Percentiles rank a stretch among this genome's conserved stretches.
Evolutionary conservation across 495 filamentous ascomycete species (phyloP).

Genomic region (Bacidia gigantensis): DNA sequence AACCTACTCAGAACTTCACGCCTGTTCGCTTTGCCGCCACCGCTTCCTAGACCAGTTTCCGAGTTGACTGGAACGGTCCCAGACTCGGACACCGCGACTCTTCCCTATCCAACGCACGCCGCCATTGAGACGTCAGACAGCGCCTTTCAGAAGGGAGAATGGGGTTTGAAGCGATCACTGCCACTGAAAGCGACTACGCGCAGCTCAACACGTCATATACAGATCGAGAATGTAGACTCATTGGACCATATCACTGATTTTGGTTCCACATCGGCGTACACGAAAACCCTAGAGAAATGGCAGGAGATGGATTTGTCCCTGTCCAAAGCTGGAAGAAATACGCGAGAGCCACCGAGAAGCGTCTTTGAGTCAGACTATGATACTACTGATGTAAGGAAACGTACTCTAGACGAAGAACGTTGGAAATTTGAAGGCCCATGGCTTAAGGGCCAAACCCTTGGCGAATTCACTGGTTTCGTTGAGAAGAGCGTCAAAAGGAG

Average conservation of each 20-base stretch:
- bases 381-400: slow-evolving; percentile 29
- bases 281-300: slow-evolving; percentile 71
- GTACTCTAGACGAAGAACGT: slow-evolving; percentile 29
- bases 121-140: slow-evolving; percentile 66
- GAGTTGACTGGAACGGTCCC: slow-evolving; percentile 28
- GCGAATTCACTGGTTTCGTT: slow-evolving; percentile 56
- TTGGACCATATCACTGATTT: slow-evolving; percentile 88
- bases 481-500: slow-evolving; percentile 43
- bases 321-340: slow-evolving; percentile 30
- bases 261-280: slow-evolving; percentile 68
- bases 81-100: slow-evolving; percentile 53
- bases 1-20: slow-evolving; percentile 50
- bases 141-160: slow-evolving; percentile 71
- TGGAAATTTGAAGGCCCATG: slow-evolving; percentile 77
- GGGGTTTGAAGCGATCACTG: slow-evolving; percentile 83
- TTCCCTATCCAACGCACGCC: slow-evolving; percentile 67
- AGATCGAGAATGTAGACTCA: slow-evolving; percentile 64
- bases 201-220: slow-evolving; percentile 54
- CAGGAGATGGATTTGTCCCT: slow-evolving; percentile 65
- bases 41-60: slow-evolving; percentile 33
- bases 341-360: slow-evolving; percentile 22
- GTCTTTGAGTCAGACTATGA: slow-evolving; percentile 37
- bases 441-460: slow-evolving; percentile 59
- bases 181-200: slow-evolving; percentile 57
- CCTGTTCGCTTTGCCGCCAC: slow-evolving; percentile 48